Evolutionary conservation across 176 grass and related monocot genomes (phyloP), one percentile per base, ranked within the genome.

Genomic region (Saccharum officinarum): DNA sequence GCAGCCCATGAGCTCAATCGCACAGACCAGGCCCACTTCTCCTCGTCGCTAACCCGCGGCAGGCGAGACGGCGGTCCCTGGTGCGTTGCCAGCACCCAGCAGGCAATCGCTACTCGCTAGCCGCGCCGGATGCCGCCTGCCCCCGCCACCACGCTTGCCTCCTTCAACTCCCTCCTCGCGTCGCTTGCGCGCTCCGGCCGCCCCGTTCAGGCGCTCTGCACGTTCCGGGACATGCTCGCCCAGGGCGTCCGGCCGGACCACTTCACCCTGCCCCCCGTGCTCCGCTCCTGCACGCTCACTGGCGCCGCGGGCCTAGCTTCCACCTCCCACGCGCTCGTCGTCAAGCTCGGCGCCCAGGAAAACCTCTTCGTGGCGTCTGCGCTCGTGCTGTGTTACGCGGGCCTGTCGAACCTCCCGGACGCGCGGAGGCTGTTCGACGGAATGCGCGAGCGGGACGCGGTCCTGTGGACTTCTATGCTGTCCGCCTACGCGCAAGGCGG

Each of bases 391-490:
- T 85, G 73, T 37, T 94, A 94, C 65, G 74, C 80, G 0, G 50
- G 79, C 16, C 78, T 94, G 79, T 86, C 80, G 6, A 75, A 88
- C 69, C 84, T 94, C 64, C 28, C 47, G 0, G 44, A 63, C 37
- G 94, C 94, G 10, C 92, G 89, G 14, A 87, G 23, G 28, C 36
- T 87, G 80, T 94, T 97, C 75, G 89, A 97, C 63, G 89, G 79
- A 90, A 92, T 92, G 87, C 77, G 37, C n/a, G 83, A 83, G n/a
- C 86, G 72, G 69, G 94, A 94, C 16, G 61, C 87, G 25, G 92
- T 94, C 18, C 44, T 90, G 70, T 97, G 94, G 89, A 97, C 90
- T 11, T 97, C 94, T 16, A 90, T 97, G 92, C 69, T 97, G 8
- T 94, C 92, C 25, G 87, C 79, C 1, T 97, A 97, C 52, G 76